Percentiles rank a stretch among this genome's conserved stretches.
These are phyloP conservation scores for Capronia epimyces DNA, from an alignment of 2,329 filamentous ascomycete species.

Conservation along the genomic window DNA sequence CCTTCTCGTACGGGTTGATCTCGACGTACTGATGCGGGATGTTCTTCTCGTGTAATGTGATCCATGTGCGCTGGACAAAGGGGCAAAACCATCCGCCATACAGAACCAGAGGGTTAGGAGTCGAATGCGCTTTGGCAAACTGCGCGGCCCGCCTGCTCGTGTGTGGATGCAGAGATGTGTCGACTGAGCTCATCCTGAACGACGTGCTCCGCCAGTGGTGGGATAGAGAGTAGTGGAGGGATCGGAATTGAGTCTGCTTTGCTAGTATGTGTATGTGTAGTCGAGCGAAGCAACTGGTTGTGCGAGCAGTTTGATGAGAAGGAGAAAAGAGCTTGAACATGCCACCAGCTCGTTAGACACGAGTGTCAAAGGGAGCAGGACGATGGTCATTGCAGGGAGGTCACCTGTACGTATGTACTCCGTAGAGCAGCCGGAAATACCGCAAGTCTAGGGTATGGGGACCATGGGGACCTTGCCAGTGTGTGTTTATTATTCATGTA, in stretches of 20 bases:
- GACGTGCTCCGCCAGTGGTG: conserved; percentile 2
- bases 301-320: not conserved
- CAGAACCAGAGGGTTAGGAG: conserved; percentile 48
- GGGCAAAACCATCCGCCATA: conserved; percentile 72
- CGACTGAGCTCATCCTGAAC: conserved; percentile 34
- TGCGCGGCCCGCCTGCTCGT: conserved; percentile 43
- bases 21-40: conserved; percentile 73
- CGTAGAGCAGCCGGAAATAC: no score
- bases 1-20: conserved; percentile 74
- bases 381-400: no score
- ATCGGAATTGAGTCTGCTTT: not conserved
- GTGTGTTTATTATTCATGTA: no score
- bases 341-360: not conserved
- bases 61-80: conserved; percentile 64
- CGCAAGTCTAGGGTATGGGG: no score
- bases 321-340: not conserved
- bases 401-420: no score
- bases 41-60: conserved; percentile 65
- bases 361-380: not conserved
- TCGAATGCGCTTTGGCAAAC: conserved; percentile 33
- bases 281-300: not conserved
- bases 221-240: not conserved
- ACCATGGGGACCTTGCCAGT: no score
- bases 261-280: not conserved
- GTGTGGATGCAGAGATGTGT: conserved; percentile 42